These are phyloP conservation scores for Termitomyces bulborhizus DNA, from an alignment of 768 basidiomycete species.

Conservation along the genomic window DNA sequence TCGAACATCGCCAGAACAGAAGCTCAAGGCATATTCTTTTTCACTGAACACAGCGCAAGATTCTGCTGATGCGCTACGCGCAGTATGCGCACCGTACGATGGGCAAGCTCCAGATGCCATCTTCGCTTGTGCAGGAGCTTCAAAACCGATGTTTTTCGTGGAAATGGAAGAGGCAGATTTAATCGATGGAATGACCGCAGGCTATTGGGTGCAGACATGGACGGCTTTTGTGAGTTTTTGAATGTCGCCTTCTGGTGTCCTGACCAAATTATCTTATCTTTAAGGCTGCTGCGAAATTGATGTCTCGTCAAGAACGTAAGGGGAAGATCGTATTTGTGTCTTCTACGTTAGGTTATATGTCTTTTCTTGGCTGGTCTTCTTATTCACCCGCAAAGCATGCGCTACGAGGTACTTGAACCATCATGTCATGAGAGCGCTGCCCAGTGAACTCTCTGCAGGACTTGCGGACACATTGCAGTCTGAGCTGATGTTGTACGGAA, in stretches of 20 bases:
- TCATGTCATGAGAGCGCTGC: not conserved
- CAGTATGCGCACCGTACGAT: constrained; percentile 45
- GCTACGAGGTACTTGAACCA: constrained; percentile 50
- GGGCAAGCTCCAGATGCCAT: constrained; percentile 65
- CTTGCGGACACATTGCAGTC: constrained; percentile 79
- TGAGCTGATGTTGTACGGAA: constrained; percentile 73
- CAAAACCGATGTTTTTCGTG: constrained; percentile 70
- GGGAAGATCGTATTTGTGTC: constrained; percentile 75
- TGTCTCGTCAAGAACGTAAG: constrained; percentile 48
- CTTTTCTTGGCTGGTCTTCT: constrained; percentile 69
- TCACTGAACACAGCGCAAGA: constrained; percentile 46
- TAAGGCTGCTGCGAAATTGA: constrained; percentile 63
- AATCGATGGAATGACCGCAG: constrained; percentile 33
- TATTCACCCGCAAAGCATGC: constrained; percentile 88
- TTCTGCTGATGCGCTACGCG: constrained; percentile 54
- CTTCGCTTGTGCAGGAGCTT: constrained; percentile 72
- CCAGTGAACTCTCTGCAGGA: constrained; percentile 33
- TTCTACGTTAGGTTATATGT: constrained; percentile 69
- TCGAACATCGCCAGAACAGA: constrained; percentile 51
- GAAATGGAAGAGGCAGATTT: constrained; percentile 60
- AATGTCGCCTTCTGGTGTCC: not conserved
- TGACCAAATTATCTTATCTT: not conserved
- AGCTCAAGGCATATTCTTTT: constrained; percentile 59
- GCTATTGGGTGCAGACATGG: constrained; percentile 48
- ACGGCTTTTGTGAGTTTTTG: constrained; percentile 40